Conservation (phyloP, 2,329 filamentous ascomycete genomes). For the Chrysoporthe puriensis region DNA sequence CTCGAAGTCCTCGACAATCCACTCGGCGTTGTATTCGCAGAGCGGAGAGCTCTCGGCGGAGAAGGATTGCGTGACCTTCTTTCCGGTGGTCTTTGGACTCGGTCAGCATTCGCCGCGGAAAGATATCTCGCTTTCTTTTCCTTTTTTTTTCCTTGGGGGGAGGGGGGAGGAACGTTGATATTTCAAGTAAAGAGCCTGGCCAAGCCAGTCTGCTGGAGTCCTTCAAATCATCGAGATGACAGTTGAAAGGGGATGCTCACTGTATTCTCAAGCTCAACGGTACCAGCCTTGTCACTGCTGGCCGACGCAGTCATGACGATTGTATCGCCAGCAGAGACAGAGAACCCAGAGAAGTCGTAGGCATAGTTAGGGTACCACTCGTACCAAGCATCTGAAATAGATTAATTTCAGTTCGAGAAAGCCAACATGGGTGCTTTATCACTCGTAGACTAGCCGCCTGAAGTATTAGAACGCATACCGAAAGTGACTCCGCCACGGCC, state of each 20-base stretch:
- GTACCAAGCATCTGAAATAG: constrained; percentile 54
- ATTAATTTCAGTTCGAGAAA: neutral
- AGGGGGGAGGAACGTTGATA: neutral
- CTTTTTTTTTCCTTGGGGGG: neutral
- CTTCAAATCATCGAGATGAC: neutral
- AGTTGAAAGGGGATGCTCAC: neutral
- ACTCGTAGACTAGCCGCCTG: too few relatives aligned
- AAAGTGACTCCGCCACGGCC: constrained; percentile 41
- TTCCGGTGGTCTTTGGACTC: constrained; percentile 45
- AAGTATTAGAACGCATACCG: neutral
- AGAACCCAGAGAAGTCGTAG: constrained; percentile 26
- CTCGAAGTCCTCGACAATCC: constrained; percentile 62
- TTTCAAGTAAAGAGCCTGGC: neutral
- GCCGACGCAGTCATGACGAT: constrained; percentile 37
- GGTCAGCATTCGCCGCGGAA: neutral
- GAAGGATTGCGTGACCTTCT: constrained; percentile 55
- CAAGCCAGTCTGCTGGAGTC: neutral
- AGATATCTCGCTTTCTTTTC: neutral
- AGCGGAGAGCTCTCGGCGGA: constrained; percentile 45
- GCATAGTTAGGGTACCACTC: constrained; percentile 63
- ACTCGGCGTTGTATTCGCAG: constrained; percentile 61
- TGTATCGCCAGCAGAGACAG: constrained; percentile 24
- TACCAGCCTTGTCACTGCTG: constrained; percentile 45
- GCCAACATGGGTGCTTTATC: neutral
- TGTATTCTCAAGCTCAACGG: constrained; percentile 48